phyloP scores from a whole-genome alignment of 768 basidiomycete species.

The Glaciozyma antarctica region DNA sequence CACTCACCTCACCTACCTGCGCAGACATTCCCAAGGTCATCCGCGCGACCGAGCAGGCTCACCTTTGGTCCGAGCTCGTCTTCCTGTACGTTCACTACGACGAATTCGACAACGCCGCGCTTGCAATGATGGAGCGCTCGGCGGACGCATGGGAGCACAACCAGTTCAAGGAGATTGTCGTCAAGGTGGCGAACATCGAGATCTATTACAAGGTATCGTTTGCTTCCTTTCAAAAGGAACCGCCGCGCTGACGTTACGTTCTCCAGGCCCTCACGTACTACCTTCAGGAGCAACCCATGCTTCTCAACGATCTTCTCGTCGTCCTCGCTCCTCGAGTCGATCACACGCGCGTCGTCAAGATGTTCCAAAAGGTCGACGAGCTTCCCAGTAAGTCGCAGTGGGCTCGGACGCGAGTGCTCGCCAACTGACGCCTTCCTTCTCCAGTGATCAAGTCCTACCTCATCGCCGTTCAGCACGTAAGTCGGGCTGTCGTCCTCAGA shows the following conservation, averaged over 20 bases:
- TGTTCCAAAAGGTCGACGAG: slow-evolving; percentile 86
- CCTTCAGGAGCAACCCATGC: slow-evolving; percentile 80
- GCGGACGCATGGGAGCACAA: slow-evolving; percentile 99
- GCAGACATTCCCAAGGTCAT: slow-evolving; percentile 96
- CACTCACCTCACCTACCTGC: not conserved
- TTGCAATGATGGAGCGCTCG: slow-evolving; percentile 97
- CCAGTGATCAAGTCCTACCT: slow-evolving; percentile 83
- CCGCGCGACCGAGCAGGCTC: slow-evolving; percentile 88
- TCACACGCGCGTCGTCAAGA: slow-evolving; percentile 86
- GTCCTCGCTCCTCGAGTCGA: slow-evolving; percentile 91
- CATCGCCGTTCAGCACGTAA: slow-evolving; percentile 86
- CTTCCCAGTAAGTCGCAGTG: slow-evolving; percentile 45
- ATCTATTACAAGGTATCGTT: slow-evolving; percentile 80
- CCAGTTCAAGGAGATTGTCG: slow-evolving; percentile 97
- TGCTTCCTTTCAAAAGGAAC: not conserved
- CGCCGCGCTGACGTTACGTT: not conserved
- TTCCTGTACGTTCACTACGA: slow-evolving; percentile 99
- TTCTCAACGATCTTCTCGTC: slow-evolving; percentile 84
- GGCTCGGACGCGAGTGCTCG: too few relatives aligned
- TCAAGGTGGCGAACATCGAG: slow-evolving; percentile 94
- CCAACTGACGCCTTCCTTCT: slow-evolving; percentile 36
- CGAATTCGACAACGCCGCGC: slow-evolving; percentile 93
- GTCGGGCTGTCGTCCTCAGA: slow-evolving; percentile 33
- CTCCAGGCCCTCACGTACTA: slow-evolving; percentile 70
- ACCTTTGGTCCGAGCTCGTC: slow-evolving; percentile 96